Base-by-base conservation (phyloP, 306 rosid genomes). In the Abrus pulchellus region DNA sequence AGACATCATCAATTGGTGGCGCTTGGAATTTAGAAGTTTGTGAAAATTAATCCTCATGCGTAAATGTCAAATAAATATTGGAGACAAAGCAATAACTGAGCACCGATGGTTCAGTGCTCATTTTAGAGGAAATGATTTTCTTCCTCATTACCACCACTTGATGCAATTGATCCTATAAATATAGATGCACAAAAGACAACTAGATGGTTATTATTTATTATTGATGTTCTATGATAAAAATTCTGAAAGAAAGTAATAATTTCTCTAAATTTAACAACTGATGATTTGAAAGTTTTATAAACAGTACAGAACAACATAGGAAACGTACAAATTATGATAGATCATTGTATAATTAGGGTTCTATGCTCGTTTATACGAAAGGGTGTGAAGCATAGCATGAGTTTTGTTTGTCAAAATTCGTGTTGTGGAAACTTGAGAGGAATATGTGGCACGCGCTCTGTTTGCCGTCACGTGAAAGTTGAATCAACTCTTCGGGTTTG, bases 1-100 rank as follows among this genome's bases (percentile, higher is more conserved):
- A 81, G 68, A 47, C 68, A 29, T 80, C 67, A 49, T 57, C 34
- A 50, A 54, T 48, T 55, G 5, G 50, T 44, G 76, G 40, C 70
- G 52, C 36, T 63, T 29, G 81, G 30, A 71, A 50, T 53, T 7
- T 50, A 40, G 13, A 14, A 47, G 62, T 40, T 72, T 7, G 44
- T 63, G 55, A 3, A 43, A 32, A 41, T 66, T 72, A 9, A 8
- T 72, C 48, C 34, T 44, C 72, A 1, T 38, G 0, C 29, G 0
- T 45, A 52, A 57, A 65, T 30, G 11, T 33, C 57, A 47, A 14
- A 20, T 45, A 3, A 9, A 36, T 50, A 52, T 67, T 56, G 27
- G 65, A 59, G 53, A 43, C 14, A 5, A 12, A 76, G 14, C 9
- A 69, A 12, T 41, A 43, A 57, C 28, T 36, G 13, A 48, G 85